Base-by-base conservation (phyloP, 2,329 filamentous ascomycete genomes). In the Rosellinia necatrix region DNA sequence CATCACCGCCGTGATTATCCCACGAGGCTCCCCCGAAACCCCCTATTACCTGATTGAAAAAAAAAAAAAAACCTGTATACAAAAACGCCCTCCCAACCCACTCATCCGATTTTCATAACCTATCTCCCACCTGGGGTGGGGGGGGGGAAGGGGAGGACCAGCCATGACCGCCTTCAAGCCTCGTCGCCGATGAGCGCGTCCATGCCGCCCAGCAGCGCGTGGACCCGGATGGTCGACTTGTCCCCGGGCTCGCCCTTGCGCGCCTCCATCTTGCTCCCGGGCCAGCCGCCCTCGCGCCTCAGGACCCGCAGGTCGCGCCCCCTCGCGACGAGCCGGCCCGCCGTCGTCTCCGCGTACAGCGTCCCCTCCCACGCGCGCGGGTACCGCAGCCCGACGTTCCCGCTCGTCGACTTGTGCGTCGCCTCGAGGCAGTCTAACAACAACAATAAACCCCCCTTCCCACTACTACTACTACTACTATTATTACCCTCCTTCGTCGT, bases 341-440 rank as follows among this genome's bases (percentile, higher is more conserved):
- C 74, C 13, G 77, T 68, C 15, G 74, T 73, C 55, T 72, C 53
- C 10, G 76, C 73, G 8, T 58, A 58, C 29, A 83, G 67, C 17
- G 61, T 60, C 12, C 82, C 82, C 59, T 78, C 76, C 82, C 81
- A 84, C 2, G 74, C 70, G 19, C 63, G 64, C 0, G 82, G 81
- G 60, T 81, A 83, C 13, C 47, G 58, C 19, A 83, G 68, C 12
- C 62, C 64, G 43, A 82, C 62, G 27, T 64, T 44, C 6, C 79
- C 80, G 50, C 77, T 79, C 8, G 79, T 74, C 35, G 76, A 75
- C 19, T 57, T 68, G 68, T 84, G 80, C 6, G 63, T 59, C 2
- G 76, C 74, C 30, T 68, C 62, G 4, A 84, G 68, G 25, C 68
- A 66, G 43, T 69, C 69, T 63, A 65, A 22, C 64, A 59, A n/a